Evolutionary conservation across 805 yeast genomes (phyloP), one percentile per base, ranked within the genome.

Genomic region (Wickerhamiella kurtzmanii): DNA sequence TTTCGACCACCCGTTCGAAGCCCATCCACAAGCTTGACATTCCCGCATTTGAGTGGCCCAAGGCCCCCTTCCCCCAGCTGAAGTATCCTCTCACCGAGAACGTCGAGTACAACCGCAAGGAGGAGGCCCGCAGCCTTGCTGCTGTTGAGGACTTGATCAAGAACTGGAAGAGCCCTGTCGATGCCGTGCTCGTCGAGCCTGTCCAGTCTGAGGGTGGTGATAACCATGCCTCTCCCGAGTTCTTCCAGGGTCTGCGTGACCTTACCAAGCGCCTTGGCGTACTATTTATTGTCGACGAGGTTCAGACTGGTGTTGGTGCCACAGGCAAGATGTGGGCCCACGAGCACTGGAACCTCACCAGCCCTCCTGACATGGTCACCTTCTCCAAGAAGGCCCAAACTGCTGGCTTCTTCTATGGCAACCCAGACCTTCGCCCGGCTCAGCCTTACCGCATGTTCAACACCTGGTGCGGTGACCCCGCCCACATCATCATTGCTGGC

Each of bases 11-110:
- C 37, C 78, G 95, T 64, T 86, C 96, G 48, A 89, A 86, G 72
- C 95, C 96, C 55, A 76, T 89, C 57, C 97, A 88, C 73, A 88
- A 89, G 70, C 70, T 88, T 65, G 73, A 70, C 49, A 62, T 89
- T 68, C 97, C 97, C 51, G 79, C 95, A 4, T 88, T 88, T 71
- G 77, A 84, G 61, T 88, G 96, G 96, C 97, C 97, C 61, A 87
- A 83, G 64, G 96, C 96, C 48, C 86, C 85, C 53, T 88, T 80
- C 71, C 97, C 97, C 53, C 57, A 74, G 44, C 79, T 85, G 66
- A 70, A 79, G 65, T 88, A 86, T 65, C 97, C 97, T 49, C 73
- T 87, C 60, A 88, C 77, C 47, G 72, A 75, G 44, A 61, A 77
- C 62, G 76, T 61, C 38, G 77, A 70, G 43, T 77, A 68, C 55